Base-by-base conservation (phyloP, 2,329 filamentous ascomycete genomes). In the Didymella glomerata region DNA sequence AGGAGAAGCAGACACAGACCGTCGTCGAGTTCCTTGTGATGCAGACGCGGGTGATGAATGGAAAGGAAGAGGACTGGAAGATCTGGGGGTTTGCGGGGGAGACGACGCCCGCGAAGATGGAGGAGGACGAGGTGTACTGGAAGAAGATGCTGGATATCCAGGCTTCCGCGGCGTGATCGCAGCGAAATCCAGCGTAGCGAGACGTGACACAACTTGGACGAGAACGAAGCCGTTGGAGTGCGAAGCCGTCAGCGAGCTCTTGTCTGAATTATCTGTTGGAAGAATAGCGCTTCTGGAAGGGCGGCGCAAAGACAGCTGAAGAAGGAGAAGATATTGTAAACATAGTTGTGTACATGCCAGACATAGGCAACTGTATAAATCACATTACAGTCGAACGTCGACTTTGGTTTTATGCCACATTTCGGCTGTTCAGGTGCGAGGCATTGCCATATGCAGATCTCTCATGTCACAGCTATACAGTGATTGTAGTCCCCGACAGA, bases 11-110 rank as follows among this genome's bases (percentile, higher is more conserved):
- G 9, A 48, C 28, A 53, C 54, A 61, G 48, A 59, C n/a, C 42
- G 81, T 88, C 65, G 73, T 82, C 1, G 90, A 92, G 79, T 86
- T 91, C 68, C 63, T 92, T 4, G 87, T 90, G 38, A 64, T 92
- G 45, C 85, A 86, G 69, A 78, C 76, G 46, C 75, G 70, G 53
- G 85, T 83, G 20, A 84, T 79, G 45, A 61, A 67, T 2, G 81
- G 80, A 32, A 71, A 79, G 69, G 73, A 81, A 55, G 77, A 74
- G 27, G 79, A 82, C 2, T 92, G 89, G 89, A 82, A 80, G 71
- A 75, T 91, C 49, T 89, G 88, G 84, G 89, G 89, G 14, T 89
- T 86, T 20, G 78, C 85, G 28, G 74, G 82, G 41, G 82, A 85
- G 66, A 86, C 84, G 36, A 75, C 68, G 27, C 63, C 64, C 4